Evolutionary conservation across 352 stramenopile species (phyloP), one percentile per base, ranked within the genome.

Genomic region (Phytopythium aichiense): DNA sequence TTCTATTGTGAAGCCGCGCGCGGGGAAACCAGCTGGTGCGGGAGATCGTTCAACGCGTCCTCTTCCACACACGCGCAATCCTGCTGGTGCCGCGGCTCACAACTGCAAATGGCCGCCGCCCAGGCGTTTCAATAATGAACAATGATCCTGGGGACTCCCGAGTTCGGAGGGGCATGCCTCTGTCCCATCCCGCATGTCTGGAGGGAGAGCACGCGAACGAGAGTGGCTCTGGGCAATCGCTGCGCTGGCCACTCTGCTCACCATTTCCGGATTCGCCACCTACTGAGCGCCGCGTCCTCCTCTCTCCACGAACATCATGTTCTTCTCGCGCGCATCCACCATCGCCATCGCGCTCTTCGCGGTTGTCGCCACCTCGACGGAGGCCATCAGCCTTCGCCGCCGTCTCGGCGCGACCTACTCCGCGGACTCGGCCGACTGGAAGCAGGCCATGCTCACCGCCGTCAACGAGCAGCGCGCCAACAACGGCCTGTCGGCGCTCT

Each of bases 401-500:
- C 37, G n/a, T 12, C 35, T 48, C 12, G 35, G 35, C 22, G 37
- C 37, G 53, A 59, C 53, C 33, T 58, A 58, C 53, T 58, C 53
- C 0, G 23, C 53, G 4, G 53, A 58, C 53, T 58, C 53, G 33
- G 33, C 20, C 7, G 50, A 56, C 53, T 58, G 53, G 53, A 33
- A 49, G 53, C 33, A 58, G 53, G 22, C 53, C 20, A 75, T 89
- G 77, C 76, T 88, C 18, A 63, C 65, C 4, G 74, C 76, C 6
- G 74, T 84, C 31, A 88, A 87, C 64, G 68, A 67, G 30, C 68
- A 84, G 58, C 78, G 78, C 25, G 60, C 64, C 20, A 69, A 73
- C 18, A 31, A 52, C 3, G 68, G 68, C 6, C 60, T 84, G 20
- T 18, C 67, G 9, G 42, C 67, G 2, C 64, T 83, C 6, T 83